Conservation (phyloP, 768 basidiomycete species). For the Cystobasidium tubakii region DNA sequence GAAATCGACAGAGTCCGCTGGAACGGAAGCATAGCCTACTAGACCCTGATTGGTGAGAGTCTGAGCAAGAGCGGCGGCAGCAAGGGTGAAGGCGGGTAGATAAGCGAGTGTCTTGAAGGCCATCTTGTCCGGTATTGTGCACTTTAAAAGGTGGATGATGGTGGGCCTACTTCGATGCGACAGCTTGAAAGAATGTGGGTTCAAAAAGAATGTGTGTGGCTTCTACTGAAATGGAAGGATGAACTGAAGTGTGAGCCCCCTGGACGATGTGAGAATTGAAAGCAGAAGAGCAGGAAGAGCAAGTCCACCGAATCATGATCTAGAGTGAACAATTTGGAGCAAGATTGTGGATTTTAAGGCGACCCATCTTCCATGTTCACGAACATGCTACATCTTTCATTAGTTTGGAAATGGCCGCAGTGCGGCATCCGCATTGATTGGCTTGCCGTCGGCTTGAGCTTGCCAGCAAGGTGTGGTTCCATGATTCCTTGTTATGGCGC, state of each 20-base stretch:
- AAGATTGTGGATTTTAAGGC: background rate
- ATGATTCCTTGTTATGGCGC: too few species aligned
- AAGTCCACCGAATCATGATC: too few species aligned
- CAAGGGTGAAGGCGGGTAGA: background rate
- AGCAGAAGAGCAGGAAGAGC: too few species aligned
- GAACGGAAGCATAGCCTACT: constrained; percentile 11
- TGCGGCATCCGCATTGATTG: background rate
- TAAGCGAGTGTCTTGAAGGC: background rate
- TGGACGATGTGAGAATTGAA: background rate
- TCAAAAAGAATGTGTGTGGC: too few species aligned
- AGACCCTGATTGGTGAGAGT: constrained; percentile 19
- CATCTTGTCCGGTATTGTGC: background rate
- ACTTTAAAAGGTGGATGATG: background rate
- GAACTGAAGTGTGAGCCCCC: too few species aligned
- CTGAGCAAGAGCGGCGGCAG: background rate
- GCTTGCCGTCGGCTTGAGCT: too few species aligned
- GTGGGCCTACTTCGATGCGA: background rate
- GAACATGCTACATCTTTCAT: background rate
- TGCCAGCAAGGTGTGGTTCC: too few species aligned
- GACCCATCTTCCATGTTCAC: background rate
- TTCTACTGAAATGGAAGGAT: too few species aligned
- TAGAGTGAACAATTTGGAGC: too few species aligned
- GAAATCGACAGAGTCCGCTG: constrained; percentile 17
- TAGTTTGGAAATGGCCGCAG: background rate
- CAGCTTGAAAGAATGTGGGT: too few species aligned